Conservation (phyloP, 73 alveolate genomes). For the Paramecium pentaurelia region DNA sequence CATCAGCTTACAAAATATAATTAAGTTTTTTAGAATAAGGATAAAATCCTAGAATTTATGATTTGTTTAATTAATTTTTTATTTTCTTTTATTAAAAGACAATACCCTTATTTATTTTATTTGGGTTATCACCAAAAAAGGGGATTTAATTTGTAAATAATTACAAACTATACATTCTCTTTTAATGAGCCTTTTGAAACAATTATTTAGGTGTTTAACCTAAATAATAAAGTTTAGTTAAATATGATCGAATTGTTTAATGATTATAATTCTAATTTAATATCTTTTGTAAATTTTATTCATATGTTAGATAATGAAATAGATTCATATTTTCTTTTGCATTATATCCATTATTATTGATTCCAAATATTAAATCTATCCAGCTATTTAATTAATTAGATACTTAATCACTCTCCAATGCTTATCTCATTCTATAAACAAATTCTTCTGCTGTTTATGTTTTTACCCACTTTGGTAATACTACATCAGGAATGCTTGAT, state of each 20-base stretch:
- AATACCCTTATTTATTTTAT: conserved; percentile 13
- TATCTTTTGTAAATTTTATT: conserved; percentile 60
- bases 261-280: conserved; percentile 67
- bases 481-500: conserved; percentile 68
- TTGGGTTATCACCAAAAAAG: conserved; percentile 58
- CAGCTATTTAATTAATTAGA: conserved; percentile 63
- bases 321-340: conserved; percentile 72
- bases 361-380: conserved; percentile 84
- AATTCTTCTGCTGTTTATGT: conserved; percentile 72
- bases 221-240: conserved; percentile 77
- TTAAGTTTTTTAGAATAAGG: background rate
- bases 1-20: background rate
- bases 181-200: conserved; percentile 59
- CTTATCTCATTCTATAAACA: conserved; percentile 63
- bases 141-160: conserved; percentile 50
- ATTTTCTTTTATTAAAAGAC: background rate
- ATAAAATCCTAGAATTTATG: background rate
- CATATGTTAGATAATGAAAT: conserved; percentile 76
- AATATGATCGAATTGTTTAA: conserved; percentile 66
- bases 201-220: conserved; percentile 92
- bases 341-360: conserved; percentile 75
- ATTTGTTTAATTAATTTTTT: background rate
- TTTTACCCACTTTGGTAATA: conserved; percentile 75
- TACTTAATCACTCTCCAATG: conserved; percentile 75
- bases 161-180: conserved; percentile 52